Percentiles rank a stretch among this genome's conserved stretches.
Evolutionary conservation across 176 grass and related monocot species (phyloP).

Genomic region (Themeda triandra): DNA sequence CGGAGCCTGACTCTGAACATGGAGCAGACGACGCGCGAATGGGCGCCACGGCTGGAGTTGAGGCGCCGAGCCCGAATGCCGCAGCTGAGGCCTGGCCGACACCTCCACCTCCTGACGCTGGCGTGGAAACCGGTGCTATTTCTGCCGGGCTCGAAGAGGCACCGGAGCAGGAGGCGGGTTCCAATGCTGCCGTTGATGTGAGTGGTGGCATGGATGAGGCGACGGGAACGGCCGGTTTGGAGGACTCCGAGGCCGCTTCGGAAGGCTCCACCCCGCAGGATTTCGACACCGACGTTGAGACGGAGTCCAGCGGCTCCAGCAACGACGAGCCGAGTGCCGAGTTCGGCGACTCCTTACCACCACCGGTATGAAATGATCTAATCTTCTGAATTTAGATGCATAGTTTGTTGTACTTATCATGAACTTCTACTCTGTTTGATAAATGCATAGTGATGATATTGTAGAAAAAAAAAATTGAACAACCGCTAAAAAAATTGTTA

Average conservation of each 20-base stretch:
- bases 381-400: not conserved
- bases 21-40: not conserved
- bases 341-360: slow-evolving; percentile 6
- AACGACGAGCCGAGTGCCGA: slow-evolving; percentile 41
- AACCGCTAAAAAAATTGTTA: not conserved
- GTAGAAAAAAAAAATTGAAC: not conserved
- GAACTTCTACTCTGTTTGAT: not conserved
- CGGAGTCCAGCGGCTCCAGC: slow-evolving; percentile 51
- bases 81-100: not conserved
- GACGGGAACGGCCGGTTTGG: slow-evolving; percentile 6
- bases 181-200: not conserved
- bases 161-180: not conserved
- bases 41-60: not conserved
- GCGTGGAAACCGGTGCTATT: not conserved
- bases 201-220: not conserved
- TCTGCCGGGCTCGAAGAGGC: not conserved
- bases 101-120: not conserved
- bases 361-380: slow-evolving; percentile 38
- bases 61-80: not conserved
- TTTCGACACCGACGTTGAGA: slow-evolving; percentile 37
- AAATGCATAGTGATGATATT: not conserved
- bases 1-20: not conserved
- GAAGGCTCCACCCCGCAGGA: slow-evolving; percentile 45
- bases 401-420: not conserved
- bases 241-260: slow-evolving; percentile 34